phyloP scores from a whole-genome alignment of 148 eudicot species.

The Beta vulgaris region DNA sequence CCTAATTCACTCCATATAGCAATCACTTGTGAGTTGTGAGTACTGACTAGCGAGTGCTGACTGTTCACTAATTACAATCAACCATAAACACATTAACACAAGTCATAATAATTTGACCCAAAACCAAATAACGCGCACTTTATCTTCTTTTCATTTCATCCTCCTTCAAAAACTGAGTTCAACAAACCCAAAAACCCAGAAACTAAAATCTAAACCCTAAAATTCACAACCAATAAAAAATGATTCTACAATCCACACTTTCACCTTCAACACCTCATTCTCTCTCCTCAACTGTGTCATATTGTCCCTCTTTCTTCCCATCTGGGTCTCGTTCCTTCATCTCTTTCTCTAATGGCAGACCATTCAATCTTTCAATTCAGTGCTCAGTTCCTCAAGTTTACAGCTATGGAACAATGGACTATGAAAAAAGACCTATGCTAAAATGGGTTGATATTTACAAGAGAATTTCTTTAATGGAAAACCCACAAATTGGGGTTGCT shows the following conservation, averaged over 20 bases:
- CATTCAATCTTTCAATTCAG: slow-evolving; percentile 11
- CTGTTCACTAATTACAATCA: no score
- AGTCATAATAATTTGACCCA: background rate
- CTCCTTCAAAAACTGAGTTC: background rate
- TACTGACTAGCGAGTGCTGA: no score
- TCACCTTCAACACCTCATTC: slow-evolving; percentile 27
- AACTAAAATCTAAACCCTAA: no score
- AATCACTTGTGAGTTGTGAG: no score
- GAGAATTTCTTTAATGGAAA: slow-evolving; percentile 41
- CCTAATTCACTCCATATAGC: no score
- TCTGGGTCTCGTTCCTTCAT: slow-evolving; percentile 40
- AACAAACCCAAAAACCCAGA: slow-evolving; percentile 32
- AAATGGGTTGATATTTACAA: slow-evolving; percentile 59
- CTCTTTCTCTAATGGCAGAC: slow-evolving; percentile 16
- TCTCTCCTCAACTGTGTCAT: slow-evolving; percentile 27
- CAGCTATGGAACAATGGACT: slow-evolving; percentile 39
- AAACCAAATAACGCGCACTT: background rate
- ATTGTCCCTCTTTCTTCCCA: slow-evolving; percentile 36
- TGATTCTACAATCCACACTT: slow-evolving; percentile 55
- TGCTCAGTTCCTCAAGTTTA: slow-evolving; percentile 41
- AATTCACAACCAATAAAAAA: slow-evolving; percentile 17
- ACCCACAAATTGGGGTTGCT: slow-evolving; percentile 45
- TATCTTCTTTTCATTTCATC: background rate
- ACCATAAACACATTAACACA: no score
- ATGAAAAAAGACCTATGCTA: slow-evolving; percentile 35